Evolutionary conservation across 148 eudicot genomes (phyloP).

Genomic region (Silene conica): DNA sequence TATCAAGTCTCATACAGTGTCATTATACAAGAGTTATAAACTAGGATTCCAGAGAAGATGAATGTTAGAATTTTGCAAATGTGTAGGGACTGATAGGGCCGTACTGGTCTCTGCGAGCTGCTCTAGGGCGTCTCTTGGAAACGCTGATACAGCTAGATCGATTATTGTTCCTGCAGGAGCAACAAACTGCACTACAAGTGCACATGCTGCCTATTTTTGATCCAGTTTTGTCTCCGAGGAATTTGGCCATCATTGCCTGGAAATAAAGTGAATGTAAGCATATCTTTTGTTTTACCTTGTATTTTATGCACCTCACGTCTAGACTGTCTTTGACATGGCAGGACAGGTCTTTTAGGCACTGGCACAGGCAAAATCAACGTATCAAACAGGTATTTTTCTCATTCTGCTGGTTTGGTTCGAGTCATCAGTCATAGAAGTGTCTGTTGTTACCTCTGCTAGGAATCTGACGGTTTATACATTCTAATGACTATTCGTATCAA

Average conservation of each 20-base stretch:
- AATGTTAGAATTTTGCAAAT: conserved; percentile 9
- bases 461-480: background rate
- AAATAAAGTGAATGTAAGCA: conserved; percentile 17
- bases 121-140: conserved; percentile 82
- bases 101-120: conserved; percentile 91
- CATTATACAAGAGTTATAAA: too few relatives aligned
- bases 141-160: conserved; percentile 82
- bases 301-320: background rate
- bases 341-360: conserved; percentile 1
- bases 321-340: background rate
- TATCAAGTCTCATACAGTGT: too few relatives aligned
- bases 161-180: conserved; percentile 83
- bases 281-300: background rate
- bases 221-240: conserved; percentile 83
- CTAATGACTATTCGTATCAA: background rate
- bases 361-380: background rate
- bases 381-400: background rate
- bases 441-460: background rate
- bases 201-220: conserved; percentile 65
- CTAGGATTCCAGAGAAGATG: too few relatives aligned
- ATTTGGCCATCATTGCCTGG: conserved; percentile 71
- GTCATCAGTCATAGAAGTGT: background rate
- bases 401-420: background rate
- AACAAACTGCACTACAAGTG: conserved; percentile 42
- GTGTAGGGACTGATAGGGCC: conserved; percentile 83